Conservation (phyloP, 176 grass and related monocot species). For the Triticum urartu region DNA sequence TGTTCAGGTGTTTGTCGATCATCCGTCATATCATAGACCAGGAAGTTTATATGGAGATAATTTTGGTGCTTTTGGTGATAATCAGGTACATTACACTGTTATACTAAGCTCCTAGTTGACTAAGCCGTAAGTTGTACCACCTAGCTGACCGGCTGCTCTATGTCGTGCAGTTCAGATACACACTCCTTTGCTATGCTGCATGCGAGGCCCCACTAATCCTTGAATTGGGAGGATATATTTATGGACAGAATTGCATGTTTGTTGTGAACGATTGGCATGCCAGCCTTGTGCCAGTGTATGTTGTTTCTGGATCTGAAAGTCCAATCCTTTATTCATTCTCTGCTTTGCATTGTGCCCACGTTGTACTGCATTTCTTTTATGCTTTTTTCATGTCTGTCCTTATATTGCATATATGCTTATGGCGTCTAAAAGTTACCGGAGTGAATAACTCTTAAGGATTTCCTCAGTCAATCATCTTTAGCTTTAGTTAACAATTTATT, state of each 20-base stretch:
- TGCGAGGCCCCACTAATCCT: constrained; percentile 95
- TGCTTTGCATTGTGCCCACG: background rate
- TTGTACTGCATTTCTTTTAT: constrained; percentile 10
- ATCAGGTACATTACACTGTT: constrained; percentile 64
- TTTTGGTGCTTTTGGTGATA: constrained; percentile 83
- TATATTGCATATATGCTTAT: background rate
- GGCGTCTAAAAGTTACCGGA: background rate
- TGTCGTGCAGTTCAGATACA: constrained; percentile 94
- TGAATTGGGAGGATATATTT: constrained; percentile 88
- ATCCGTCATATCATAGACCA: constrained; percentile 79
- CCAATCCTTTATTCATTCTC: background rate
- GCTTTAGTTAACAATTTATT: background rate
- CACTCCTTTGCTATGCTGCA: constrained; percentile 76
- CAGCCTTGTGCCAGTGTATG: constrained; percentile 95
- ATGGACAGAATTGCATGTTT: constrained; percentile 90
- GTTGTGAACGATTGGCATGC: constrained; percentile 98
- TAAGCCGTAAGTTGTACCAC: background rate
- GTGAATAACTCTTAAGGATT: background rate
- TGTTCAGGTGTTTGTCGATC: constrained; percentile 90
- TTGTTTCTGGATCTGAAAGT: constrained; percentile 24
- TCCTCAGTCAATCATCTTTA: background rate
- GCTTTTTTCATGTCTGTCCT: background rate
- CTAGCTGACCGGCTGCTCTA: background rate
- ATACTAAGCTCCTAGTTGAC: background rate
- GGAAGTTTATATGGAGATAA: constrained; percentile 93